Percentiles rank a stretch among this genome's conserved stretches.
phyloP scores from a whole-genome alignment of 768 basidiomycete species.

The Mycena sanguinolenta region DNA sequence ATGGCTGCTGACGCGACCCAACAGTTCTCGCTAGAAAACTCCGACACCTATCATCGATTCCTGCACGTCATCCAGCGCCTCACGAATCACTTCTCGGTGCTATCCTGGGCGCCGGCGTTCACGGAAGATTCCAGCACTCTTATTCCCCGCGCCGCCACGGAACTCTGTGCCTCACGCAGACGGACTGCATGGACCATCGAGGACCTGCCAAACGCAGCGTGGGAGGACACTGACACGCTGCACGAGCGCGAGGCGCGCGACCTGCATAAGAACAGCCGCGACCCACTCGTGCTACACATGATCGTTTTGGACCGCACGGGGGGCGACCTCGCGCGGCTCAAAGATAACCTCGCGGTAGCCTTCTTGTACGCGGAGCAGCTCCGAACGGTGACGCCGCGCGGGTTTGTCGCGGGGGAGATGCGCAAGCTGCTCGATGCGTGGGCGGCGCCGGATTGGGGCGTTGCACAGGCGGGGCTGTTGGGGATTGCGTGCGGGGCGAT shows the following conservation, averaged over 20 bases:
- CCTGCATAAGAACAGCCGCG: constrained; percentile 5
- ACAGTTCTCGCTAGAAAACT: constrained; percentile 14
- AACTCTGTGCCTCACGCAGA: constrained; percentile 18
- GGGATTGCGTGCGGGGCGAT: constrained; percentile 20
- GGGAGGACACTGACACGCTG: constrained; percentile 8
- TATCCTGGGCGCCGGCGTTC: constrained; percentile 17
- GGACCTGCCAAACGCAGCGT: neutral
- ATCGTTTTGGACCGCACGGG: constrained; percentile 21
- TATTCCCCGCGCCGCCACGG: constrained; percentile 9
- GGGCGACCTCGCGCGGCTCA: constrained; percentile 5
- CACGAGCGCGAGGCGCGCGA: constrained; percentile 7
- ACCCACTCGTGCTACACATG: constrained; percentile 20
- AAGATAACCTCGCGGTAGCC: constrained; percentile 20
- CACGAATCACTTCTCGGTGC: constrained; percentile 7
- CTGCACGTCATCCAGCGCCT: constrained; percentile 12
- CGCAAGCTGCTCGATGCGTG: constrained; percentile 4
- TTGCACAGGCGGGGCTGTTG: constrained; percentile 1
- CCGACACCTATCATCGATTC: constrained; percentile 17
- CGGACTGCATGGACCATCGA: constrained; percentile 6
- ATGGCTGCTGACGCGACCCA: no score
- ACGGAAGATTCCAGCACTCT: neutral
- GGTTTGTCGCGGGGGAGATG: constrained; percentile 13
- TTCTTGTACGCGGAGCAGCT: constrained; percentile 8
- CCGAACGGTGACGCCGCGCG: constrained; percentile 3
- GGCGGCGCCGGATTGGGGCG: constrained; percentile 9